Evolutionary conservation across 371 early-diverging fungal species (phyloP), one percentile per base, ranked within the genome.

Genomic region (Catenaria anguillulae): DNA sequence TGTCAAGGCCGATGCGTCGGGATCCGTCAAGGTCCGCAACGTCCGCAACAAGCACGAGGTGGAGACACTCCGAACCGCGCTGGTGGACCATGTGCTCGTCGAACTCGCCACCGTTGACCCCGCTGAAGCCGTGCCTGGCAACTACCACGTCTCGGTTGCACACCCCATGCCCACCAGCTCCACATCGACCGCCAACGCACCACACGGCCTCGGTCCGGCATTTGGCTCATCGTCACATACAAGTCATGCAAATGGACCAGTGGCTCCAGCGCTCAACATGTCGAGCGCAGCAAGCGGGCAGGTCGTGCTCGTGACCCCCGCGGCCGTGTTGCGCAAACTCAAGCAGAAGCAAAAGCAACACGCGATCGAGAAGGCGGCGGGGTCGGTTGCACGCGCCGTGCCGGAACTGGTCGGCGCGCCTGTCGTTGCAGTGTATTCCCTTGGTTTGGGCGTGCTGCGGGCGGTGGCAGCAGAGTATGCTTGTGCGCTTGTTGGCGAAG

Each of bases 21-120:
- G 73, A 0, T 74, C 76, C 40, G 82, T 89, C 66, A 89, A 89
- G 67, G 83, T 89, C 26, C 83, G 83, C 64, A 85, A 86, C 71
- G 76, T 86, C 4, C 66, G 80, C 13, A 74, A 78, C 2, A 80
- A 81, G 62, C 72, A 78, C 0, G 89, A 89, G 69, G 75, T 73
- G 4, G 89, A 89, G 68, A 72, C 70, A 70, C 62, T 23, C 59
- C 55, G 34, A 45, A 55, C 43, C 40, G 50, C 1, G 40, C 50
- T 55, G 70, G 46, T 29, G 31, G 26, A 33, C 42, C 29, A 36
- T 34, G 19, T 59, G 10, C 17, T n/a, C 24, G n/a, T 19, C n/a
- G 46, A 26, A 19, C 26, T 55, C 2, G 34, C 19, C 46, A 24
- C 59, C 23, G 46, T 23, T 15, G 45, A n/a, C 8, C n/a, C 54